Conservation (phyloP, 2,329 filamentous ascomycete genomes). For the Aureobasidium zeae region DNA sequence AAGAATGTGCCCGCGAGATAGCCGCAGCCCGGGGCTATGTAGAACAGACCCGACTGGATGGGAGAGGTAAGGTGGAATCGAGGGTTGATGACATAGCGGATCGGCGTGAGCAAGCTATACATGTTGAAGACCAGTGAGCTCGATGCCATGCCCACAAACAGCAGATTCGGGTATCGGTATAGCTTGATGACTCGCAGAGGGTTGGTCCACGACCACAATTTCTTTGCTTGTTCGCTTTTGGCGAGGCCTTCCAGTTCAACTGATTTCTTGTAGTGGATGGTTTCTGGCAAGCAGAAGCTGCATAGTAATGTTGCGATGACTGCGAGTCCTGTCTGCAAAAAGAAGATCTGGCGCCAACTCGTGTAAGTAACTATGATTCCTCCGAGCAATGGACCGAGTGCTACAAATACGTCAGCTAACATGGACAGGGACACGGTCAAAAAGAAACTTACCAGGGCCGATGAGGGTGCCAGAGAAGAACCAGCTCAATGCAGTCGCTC, state of each 20-base stretch:
- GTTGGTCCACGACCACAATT: constrained; percentile 56
- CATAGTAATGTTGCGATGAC: constrained; percentile 51
- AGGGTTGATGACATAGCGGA: constrained; percentile 65
- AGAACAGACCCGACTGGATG: constrained; percentile 61
- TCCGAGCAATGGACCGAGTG: constrained; percentile 60
- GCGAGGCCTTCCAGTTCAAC: constrained; percentile 52
- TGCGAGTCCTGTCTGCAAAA: constrained; percentile 62
- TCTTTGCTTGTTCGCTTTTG: constrained; percentile 39
- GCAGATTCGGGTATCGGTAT: constrained; percentile 60
- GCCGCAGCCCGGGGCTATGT: constrained; percentile 62
- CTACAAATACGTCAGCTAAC: constrained; percentile 23
- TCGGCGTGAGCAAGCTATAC: constrained; percentile 57
- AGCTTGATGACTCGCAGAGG: constrained; percentile 55
- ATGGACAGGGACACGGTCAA: too few species aligned
- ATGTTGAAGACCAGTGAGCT: constrained; percentile 66
- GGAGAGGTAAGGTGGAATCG: constrained; percentile 60
- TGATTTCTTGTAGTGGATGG: constrained; percentile 56
- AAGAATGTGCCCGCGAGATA: constrained; percentile 60
- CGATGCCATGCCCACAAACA: constrained; percentile 52
- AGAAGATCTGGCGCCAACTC: constrained; percentile 67
- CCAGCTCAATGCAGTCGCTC: constrained; percentile 65
- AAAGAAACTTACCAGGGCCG: constrained; percentile 41
- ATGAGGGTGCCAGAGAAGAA: constrained; percentile 63
- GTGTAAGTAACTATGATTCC: constrained; percentile 68
- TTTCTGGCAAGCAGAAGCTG: constrained; percentile 62